Base-by-base conservation (phyloP, 2,329 filamentous ascomycete species). In the Cladorrhinum sp. region DNA sequence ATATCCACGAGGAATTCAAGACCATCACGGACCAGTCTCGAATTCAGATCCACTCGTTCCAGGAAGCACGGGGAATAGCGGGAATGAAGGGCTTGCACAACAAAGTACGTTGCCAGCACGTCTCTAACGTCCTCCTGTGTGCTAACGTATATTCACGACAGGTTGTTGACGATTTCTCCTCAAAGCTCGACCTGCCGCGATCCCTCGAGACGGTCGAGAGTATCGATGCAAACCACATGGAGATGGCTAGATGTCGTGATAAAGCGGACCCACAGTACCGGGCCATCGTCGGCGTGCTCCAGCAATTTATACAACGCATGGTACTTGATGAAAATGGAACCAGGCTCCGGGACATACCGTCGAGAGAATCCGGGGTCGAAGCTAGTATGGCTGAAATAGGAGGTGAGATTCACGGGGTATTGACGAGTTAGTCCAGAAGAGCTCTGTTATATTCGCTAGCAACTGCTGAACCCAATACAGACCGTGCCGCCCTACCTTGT, bases 81-180 rank as follows among this genome's bases (percentile, higher is more conserved):
- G 67, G 12, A 20, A 24, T 76, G 54, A 74, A 70, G 59, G 72
- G 73, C 2, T 39, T 30, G 26, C 26, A 30, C 10, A 30, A 60
- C 36, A 76, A 75, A 67, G 74, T 74, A 14, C 39, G 20, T 51
- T 6, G 24, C 20, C 26, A 33, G 23, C 48, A 55, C 39, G 56
- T 51, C 18, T 51, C 23, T 54, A 42, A 30, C 26, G 26, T 30
- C 26, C 26, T 30, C 10, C 5, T 30, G 26, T 30, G 10, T 30
- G 26, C 26, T 30, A 30, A 30, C 63, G 26, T 30, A 30, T 4
- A 64, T 30, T 57, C 33, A 57, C 42, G 64, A 53, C 54, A 76
- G 74, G 72, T 76, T 14, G 73, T 76, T 10, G 68, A 72, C 51
- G 72, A 76, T 65, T 74, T 72, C 60, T 77, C 75, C 36, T 78